Base-by-base conservation (phyloP, 768 basidiomycete genomes). In the Mycena albidolilacea region DNA sequence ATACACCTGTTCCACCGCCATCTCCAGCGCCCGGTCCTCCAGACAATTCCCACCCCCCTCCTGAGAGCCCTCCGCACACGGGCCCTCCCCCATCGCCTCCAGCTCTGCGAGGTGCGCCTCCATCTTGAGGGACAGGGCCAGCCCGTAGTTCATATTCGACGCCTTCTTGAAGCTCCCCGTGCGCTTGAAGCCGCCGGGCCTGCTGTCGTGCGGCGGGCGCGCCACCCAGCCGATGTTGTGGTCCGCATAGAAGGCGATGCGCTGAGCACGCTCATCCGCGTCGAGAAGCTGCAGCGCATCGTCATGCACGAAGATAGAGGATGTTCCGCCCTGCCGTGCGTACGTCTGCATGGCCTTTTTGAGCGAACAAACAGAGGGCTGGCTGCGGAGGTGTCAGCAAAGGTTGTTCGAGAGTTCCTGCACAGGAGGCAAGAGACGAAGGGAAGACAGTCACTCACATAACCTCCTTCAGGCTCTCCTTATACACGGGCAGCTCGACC, bases 131-230 rank as follows among this genome's bases (percentile, higher is more conserved):
- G 91, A 92, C 6, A 95, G 85, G 77, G 90, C 82, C 9, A 87
- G 85, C 0, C 92, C 94, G 77, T 91, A 95, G 79, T 96, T 97
- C 93, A 97, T 94, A 81, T 97, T 97, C 3, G 90, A 91, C 1
- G 94, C 94, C 81, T 97, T 97, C 87, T 97, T 96, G 89, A 97
- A 97, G 19, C 95, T 89, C 54, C 95, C 95, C 43, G 93, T 93
- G 60, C 95, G 93, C 72, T 92, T 88, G 85, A 90, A 95, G 1
- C 93, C 94, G 78, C 90, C 90, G 19, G 89, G 82, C 2, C 82
- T 80, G 74, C 82, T 82, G 52, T 88, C 88, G 80, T 95, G 94
- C 69, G 87, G 86, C 0, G 95, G 95, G 54, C 95, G 90, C 37
- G 95, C 94, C 71, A 95, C 91, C 89, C 92, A 96, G 3, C 55